Percentiles rank a stretch among this genome's conserved stretches.
phyloP scores from a whole-genome alignment of 116 monocot genomes.

The Iris pallida region DNA sequence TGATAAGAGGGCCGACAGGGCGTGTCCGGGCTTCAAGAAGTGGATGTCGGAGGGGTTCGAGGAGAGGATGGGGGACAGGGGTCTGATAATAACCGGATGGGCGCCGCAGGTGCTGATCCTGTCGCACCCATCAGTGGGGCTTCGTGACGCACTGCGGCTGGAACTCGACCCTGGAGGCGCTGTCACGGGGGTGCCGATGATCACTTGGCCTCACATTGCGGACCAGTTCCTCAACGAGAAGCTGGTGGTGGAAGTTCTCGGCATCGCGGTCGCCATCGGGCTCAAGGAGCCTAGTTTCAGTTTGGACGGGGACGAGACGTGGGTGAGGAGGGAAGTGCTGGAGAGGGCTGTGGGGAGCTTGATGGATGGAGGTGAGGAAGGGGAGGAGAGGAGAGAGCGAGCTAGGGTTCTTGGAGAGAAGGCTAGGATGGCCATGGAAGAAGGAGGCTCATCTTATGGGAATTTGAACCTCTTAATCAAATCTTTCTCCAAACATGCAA shows the following conservation, averaged over 20 bases:
- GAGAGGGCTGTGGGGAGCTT: neutral
- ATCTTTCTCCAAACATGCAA: too few relatives aligned
- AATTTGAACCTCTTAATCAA: too few relatives aligned
- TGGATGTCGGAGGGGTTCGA: too few relatives aligned
- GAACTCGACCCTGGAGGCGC: slow-evolving; percentile 33
- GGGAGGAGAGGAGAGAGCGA: neutral
- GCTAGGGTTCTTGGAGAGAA: neutral
- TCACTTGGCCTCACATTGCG: slow-evolving; percentile 29
- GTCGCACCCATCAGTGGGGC: too few relatives aligned
- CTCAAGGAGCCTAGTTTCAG: neutral
- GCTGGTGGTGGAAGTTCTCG: slow-evolving; percentile 16
- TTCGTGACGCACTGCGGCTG: slow-evolving; percentile 57
- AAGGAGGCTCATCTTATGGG: too few relatives aligned
- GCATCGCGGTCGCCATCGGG: slow-evolving; percentile 10
- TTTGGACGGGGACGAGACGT: neutral
- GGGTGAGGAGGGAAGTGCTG: slow-evolving; percentile 4
- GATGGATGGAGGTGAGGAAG: neutral
- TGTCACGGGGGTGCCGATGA: slow-evolving; percentile 23
- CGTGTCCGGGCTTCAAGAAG: too few relatives aligned
- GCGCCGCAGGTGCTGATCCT: too few relatives aligned
- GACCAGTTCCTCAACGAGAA: slow-evolving; percentile 24
- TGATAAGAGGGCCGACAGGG: too few relatives aligned
- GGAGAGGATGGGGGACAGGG: too few relatives aligned
- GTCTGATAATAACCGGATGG: too few relatives aligned
- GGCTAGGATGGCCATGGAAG: slow-evolving; percentile 4